A percentile compares a stretch with the other conserved stretches of the same genome.
phyloP scores from a whole-genome alignment of 2,329 filamentous ascomycete genomes.

The Microsporum canis region DNA sequence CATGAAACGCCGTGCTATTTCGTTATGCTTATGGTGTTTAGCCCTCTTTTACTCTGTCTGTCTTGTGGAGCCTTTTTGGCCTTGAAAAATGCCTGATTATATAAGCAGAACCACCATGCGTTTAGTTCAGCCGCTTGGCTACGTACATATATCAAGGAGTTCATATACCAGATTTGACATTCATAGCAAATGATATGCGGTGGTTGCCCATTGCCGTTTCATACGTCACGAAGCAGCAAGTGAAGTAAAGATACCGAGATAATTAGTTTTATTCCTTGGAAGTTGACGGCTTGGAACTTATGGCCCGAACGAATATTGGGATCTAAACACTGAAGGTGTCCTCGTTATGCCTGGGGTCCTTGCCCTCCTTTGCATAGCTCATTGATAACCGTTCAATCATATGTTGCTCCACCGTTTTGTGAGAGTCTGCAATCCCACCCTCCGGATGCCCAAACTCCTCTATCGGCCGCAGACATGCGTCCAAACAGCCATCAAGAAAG shows the following conservation, averaged over 20 bases:
- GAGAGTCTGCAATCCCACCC: neutral
- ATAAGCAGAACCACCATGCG: neutral
- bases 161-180: neutral
- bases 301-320: neutral
- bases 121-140: too few relatives aligned
- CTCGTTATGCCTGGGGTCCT: constrained; percentile 1
- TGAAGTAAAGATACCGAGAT: too few relatives aligned
- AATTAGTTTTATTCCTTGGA: neutral
- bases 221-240: too few relatives aligned
- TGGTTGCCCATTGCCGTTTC: too few relatives aligned
- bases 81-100: neutral
- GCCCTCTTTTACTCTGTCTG: neutral
- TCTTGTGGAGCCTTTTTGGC: neutral
- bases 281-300: neutral
- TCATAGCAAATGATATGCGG: too few relatives aligned
- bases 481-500: constrained; percentile 2
- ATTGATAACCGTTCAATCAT: constrained; percentile 1
- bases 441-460: neutral
- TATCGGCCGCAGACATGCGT: neutral
- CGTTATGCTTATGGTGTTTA: neutral
- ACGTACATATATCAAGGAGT: neutral
- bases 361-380: constrained; percentile 1
- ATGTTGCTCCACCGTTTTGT: constrained; percentile 2
- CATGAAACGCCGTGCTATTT: neutral
- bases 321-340: neutral